A percentile compares a stretch with the other conserved stretches of the same genome.
Evolutionary conservation across 768 basidiomycete species (phyloP).

Genomic region (Pulveroboletus sp.): DNA sequence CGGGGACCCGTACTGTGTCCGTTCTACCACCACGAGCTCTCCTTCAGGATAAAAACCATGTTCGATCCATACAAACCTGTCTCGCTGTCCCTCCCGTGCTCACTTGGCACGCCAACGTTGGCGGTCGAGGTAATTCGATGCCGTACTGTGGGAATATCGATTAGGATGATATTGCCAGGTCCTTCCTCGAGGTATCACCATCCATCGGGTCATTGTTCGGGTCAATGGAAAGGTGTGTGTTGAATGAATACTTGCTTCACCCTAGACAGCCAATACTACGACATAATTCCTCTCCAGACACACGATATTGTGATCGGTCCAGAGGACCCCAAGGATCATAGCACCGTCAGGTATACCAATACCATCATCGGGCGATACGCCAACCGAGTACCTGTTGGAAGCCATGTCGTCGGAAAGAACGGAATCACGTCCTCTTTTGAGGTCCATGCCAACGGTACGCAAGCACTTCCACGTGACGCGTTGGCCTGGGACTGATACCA

Average conservation of each 20-base stretch:
- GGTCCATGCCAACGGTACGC: constrained; percentile 38
- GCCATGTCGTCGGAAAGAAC: constrained; percentile 49
- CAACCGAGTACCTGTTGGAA: constrained; percentile 67
- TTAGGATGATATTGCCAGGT: constrained; percentile 37
- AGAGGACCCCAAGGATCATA: constrained; percentile 57
- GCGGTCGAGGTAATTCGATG: constrained; percentile 55
- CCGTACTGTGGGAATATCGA: constrained; percentile 3
- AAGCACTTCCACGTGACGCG: too few relatives aligned
- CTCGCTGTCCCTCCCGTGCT: constrained; percentile 47
- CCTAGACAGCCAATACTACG: too few relatives aligned
- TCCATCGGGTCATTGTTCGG: constrained; percentile 66
- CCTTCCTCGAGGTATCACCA: constrained; percentile 63
- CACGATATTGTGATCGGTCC: constrained; percentile 79
- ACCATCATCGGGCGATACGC: constrained; percentile 71
- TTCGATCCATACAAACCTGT: constrained; percentile 45
- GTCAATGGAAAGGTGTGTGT: constrained; percentile 56
- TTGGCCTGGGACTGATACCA: too few relatives aligned
- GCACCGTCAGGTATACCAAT: constrained; percentile 65
- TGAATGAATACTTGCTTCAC: too few relatives aligned
- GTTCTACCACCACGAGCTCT: not conserved
- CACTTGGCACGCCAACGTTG: constrained; percentile 49
- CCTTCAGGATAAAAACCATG: too few relatives aligned
- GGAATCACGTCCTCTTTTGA: constrained; percentile 48
- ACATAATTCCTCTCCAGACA: constrained; percentile 40
- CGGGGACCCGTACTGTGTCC: too few relatives aligned